Conservation (phyloP, 768 basidiomycete genomes). For the Trametes sanguinea region DNA sequence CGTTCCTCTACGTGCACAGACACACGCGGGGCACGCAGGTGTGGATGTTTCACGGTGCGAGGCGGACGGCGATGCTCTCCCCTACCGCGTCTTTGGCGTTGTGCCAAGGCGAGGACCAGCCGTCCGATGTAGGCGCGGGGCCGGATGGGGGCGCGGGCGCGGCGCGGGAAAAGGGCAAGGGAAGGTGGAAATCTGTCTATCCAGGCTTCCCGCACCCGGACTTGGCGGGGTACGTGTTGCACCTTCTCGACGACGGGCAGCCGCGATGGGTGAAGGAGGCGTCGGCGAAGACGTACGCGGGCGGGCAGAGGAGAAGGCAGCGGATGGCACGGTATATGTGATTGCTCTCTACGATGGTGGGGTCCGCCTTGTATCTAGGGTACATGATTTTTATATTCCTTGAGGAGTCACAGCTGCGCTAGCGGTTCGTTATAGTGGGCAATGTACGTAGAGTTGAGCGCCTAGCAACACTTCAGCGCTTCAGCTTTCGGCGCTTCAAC, state of each 20-base stretch:
- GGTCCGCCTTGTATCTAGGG: no score
- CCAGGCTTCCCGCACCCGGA: slow-evolving; percentile 3
- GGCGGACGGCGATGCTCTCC: background rate
- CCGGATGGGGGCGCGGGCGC: background rate
- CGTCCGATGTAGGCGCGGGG: no score
- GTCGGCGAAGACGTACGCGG: background rate
- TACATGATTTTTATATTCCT: no score
- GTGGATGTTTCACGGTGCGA: background rate
- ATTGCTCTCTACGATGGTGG: no score
- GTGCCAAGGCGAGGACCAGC: no score
- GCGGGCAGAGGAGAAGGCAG: background rate
- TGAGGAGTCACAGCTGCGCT: no score
- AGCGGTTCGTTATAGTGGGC: no score
- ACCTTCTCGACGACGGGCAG: slow-evolving; percentile 2
- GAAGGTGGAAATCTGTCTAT: background rate
- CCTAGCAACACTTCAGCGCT: no score
- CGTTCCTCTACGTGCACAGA: background rate
- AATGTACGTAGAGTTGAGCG: no score
- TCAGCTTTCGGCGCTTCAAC: no score
- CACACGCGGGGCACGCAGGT: background rate
- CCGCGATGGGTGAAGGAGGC: slow-evolving; percentile 5
- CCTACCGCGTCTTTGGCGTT: background rate
- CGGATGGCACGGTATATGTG: no score
- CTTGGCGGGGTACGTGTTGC: slow-evolving; percentile 12
- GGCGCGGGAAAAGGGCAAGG: background rate